These are phyloP conservation scores for Coffea eugenioides DNA, from an alignment of 257 asterid species.

Conservation along the genomic window DNA sequence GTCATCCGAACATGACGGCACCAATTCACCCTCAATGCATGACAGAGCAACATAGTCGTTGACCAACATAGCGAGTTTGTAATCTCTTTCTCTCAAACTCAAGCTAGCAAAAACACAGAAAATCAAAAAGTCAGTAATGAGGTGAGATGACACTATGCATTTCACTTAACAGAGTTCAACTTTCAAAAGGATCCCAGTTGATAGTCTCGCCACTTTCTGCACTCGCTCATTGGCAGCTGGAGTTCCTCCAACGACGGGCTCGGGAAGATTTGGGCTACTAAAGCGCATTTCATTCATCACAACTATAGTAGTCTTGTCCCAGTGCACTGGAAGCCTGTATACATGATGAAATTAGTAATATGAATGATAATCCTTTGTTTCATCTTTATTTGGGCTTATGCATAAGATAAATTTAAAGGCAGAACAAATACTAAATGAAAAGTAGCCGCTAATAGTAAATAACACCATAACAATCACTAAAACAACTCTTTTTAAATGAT, in stretches of 20 bases:
- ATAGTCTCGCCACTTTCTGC: constrained; percentile 82
- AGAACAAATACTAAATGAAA: not conserved
- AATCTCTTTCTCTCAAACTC: constrained; percentile 54
- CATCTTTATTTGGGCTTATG: not conserved
- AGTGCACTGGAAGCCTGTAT: constrained; percentile 88
- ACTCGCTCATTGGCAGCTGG: constrained; percentile 95
- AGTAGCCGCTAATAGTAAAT: not conserved
- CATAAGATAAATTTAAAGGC: not conserved
- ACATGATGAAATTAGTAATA: constrained; percentile 15
- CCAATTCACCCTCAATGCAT: not conserved
- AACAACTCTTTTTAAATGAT: not conserved
- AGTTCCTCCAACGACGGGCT: constrained; percentile 87
- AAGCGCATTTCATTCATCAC: constrained; percentile 97
- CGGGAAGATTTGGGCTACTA: constrained; percentile 87
- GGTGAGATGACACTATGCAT: not conserved
- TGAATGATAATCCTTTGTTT: not conserved
- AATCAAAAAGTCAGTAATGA: not conserved
- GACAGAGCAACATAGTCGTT: constrained; percentile 4
- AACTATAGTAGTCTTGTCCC: constrained; percentile 90
- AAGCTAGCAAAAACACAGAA: constrained; percentile 36
- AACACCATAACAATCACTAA: not conserved
- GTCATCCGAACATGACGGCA: not conserved
- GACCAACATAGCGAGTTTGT: constrained; percentile 30
- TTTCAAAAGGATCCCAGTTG: not conserved
- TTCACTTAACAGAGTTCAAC: not conserved